A percentile compares a stretch with the other conserved stretches of the same genome.
Conservation (phyloP, 2,329 filamentous ascomycete species). For the Dendryphion nanum region DNA sequence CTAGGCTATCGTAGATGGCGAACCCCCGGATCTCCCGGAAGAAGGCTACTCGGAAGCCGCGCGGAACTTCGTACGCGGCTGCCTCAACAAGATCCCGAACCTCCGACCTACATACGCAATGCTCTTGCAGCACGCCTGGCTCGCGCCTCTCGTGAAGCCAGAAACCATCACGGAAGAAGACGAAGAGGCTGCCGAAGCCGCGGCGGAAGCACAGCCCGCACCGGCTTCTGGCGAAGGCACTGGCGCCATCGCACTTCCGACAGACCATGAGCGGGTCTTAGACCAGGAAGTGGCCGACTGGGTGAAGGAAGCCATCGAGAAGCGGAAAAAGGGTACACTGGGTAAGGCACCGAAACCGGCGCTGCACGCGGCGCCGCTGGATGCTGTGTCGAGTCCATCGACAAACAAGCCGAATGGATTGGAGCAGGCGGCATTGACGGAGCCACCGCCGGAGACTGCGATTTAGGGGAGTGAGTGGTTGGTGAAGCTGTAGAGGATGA, state of each 20-base stretch:
- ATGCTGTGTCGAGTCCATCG: slow-evolving; percentile 56
- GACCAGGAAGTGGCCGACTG: slow-evolving; percentile 85
- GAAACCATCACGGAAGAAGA: slow-evolving; percentile 70
- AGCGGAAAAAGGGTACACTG: slow-evolving; percentile 59
- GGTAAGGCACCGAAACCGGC: slow-evolving; percentile 66
- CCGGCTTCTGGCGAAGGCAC: slow-evolving; percentile 35
- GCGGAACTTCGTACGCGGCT: slow-evolving; percentile 82
- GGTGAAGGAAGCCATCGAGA: slow-evolving; percentile 71
- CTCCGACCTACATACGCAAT: slow-evolving; percentile 92
- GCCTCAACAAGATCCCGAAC: slow-evolving; percentile 88
- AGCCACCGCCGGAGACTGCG: no score
- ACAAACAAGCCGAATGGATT: slow-evolving; percentile 23
- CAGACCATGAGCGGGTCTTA: no score
- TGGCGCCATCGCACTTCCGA: no score
- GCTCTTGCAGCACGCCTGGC: slow-evolving; percentile 87
- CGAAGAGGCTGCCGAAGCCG: slow-evolving; percentile 55
- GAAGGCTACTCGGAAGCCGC: slow-evolving; percentile 77
- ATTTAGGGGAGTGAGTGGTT: no score
- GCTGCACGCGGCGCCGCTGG: slow-evolving; percentile 81
- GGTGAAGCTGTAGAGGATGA: no score
- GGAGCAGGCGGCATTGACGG: no score
- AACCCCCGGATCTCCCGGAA: slow-evolving; percentile 82
- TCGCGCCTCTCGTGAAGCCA: slow-evolving; percentile 72
- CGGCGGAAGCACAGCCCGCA: slow-evolving; percentile 34
- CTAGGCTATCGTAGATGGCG: slow-evolving; percentile 95